Percentiles rank a stretch among this genome's conserved stretches.
phyloP scores from a whole-genome alignment of 768 basidiomycete species.

The Hericium erinaceus region DNA sequence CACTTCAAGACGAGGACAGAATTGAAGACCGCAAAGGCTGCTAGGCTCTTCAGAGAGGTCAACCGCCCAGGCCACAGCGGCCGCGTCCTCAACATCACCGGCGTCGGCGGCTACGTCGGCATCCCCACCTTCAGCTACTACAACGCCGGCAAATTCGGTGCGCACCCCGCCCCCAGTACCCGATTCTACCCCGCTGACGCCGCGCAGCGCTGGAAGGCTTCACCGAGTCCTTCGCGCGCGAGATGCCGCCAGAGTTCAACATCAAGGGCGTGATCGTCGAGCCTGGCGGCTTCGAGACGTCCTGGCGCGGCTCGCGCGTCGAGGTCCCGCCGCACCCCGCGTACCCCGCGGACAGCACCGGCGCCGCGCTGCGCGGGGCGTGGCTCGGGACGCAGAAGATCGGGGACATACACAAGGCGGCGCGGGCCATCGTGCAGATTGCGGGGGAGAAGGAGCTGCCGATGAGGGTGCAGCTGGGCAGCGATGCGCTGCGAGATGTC shows the following conservation, averaged over 20 bases:
- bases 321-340: background rate
- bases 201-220: background rate
- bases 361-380: background rate
- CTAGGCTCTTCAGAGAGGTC: background rate
- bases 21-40: background rate
- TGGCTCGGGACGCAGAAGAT: background rate
- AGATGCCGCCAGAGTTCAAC: conserved; percentile 3
- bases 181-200: background rate
- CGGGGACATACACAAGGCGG: background rate
- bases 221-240: background rate
- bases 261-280: conserved; percentile 3
- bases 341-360: background rate
- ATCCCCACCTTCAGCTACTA: conserved; percentile 25
- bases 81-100: conserved; percentile 1
- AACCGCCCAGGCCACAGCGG: conserved; percentile 2
- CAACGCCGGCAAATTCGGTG: conserved; percentile 29
- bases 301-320: background rate
- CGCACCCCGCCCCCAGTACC: background rate
- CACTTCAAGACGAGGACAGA: background rate
- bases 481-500: background rate
- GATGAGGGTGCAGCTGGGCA: background rate
- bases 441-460: background rate
- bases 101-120: conserved; percentile 22
- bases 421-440: background rate
- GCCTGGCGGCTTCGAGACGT: conserved; percentile 1